Conservation (phyloP, 2,329 filamentous ascomycete species). For the Chrysosphaeria jannelii region DNA sequence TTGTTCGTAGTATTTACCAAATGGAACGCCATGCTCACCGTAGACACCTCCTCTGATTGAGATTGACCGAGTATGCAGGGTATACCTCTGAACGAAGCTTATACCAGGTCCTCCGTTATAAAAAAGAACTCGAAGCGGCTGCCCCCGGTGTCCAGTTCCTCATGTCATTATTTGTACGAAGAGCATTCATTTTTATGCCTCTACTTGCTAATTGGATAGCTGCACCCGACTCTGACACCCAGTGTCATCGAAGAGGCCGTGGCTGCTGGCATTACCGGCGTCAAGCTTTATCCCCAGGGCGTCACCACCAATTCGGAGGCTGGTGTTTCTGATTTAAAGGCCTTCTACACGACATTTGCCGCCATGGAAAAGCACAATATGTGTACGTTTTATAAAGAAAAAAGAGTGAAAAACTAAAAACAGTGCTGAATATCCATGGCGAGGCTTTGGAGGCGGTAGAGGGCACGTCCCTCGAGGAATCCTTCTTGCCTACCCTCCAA, state of each 20-base stretch:
- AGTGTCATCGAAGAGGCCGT: conserved; percentile 45
- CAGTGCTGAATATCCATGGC: conserved; percentile 56
- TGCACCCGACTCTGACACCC: conserved; percentile 32
- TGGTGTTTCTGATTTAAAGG: conserved; percentile 37
- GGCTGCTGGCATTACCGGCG: conserved; percentile 34
- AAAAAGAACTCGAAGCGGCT: conserved; percentile 24
- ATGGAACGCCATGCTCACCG: too few relatives aligned
- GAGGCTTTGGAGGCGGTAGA: conserved; percentile 25
- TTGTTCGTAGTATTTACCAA: conserved; percentile 1
- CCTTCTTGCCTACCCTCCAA: conserved; percentile 53
- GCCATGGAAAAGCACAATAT: conserved; percentile 66
- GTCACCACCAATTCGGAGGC: conserved; percentile 35
- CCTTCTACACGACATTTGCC: conserved; percentile 53
- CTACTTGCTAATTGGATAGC: conserved; percentile 3
- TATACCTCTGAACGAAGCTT: neutral
- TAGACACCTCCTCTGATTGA: conserved; percentile 5
- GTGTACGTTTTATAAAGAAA: too few relatives aligned
- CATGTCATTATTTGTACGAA: conserved; percentile 31
- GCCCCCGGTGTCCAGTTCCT: conserved; percentile 34
- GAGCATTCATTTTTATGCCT: neutral
- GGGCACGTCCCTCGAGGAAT: conserved; percentile 19
- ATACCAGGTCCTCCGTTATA: conserved; percentile 31
- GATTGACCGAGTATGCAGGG: conserved; percentile 2
- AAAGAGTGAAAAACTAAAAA: conserved; percentile 1
- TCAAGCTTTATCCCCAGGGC: conserved; percentile 34